Percentiles rank a stretch among this genome's conserved stretches.
These are phyloP conservation scores for Coffea canephora DNA, from an alignment of 257 asterid species.

Conservation along the genomic window DNA sequence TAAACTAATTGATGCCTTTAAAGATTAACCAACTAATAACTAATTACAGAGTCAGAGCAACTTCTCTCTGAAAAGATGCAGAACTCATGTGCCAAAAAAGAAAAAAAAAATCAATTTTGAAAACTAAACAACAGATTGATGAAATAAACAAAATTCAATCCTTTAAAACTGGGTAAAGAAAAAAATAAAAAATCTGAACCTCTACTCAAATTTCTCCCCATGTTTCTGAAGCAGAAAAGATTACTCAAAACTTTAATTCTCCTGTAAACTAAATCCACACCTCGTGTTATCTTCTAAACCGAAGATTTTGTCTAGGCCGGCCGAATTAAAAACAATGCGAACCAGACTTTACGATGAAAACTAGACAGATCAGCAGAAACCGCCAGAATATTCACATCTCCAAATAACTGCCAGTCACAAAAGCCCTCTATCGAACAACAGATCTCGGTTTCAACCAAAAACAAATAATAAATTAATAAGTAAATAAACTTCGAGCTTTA, in stretches of 20 bases:
- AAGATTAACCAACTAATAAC: not conserved
- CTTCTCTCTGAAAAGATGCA: not conserved
- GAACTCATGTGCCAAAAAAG: not conserved
- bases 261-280: not conserved
- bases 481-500: not conserved
- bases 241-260: not conserved
- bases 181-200: not conserved
- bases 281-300: not conserved
- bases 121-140: not conserved
- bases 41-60: not conserved
- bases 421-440: slow-evolving; percentile 16
- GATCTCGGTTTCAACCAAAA: slow-evolving; percentile 38
- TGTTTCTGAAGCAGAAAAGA: not conserved
- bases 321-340: slow-evolving; percentile 2
- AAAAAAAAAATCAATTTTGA: not conserved
- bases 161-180: too few relatives aligned
- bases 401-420: slow-evolving; percentile 9
- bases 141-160: not conserved
- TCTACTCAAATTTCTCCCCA: not conserved
- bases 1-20: not conserved
- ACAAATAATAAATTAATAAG: too few relatives aligned
- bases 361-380: slow-evolving; percentile 11
- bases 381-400: not conserved
- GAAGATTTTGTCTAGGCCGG: not conserved
- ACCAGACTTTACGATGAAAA: not conserved